These are phyloP conservation scores for Heliamphora exappendiculata DNA, from an alignment of 148 eudicot species.

Conservation along the genomic window DNA sequence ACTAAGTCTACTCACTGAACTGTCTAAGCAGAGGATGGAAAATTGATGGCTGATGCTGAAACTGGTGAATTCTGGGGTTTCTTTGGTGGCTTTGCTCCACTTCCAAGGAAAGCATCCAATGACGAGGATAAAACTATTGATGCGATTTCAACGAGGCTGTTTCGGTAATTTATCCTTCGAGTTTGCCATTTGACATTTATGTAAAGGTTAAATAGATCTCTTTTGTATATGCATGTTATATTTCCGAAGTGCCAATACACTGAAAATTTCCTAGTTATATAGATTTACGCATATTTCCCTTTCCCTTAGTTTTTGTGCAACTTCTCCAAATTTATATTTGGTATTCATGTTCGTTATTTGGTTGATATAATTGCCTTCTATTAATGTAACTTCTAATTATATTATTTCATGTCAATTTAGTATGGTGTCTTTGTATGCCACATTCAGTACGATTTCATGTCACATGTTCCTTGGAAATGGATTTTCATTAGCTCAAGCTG, in stretches of 20 bases:
- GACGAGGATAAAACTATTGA: constrained; percentile 39
- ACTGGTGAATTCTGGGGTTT: constrained; percentile 98
- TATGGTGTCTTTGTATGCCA: neutral
- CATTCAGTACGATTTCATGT: no score
- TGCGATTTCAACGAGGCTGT: constrained; percentile 51
- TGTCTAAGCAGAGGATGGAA: constrained; percentile 73
- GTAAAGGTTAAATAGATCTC: neutral
- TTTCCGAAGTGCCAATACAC: neutral
- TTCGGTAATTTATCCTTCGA: constrained; percentile 34
- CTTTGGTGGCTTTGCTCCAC: constrained; percentile 99
- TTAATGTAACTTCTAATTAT: neutral
- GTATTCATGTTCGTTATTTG: neutral
- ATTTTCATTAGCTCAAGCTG: neutral
- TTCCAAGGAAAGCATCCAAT: constrained; percentile 71
- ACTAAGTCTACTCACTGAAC: constrained; percentile 2
- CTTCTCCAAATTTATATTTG: constrained; percentile 4
- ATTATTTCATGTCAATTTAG: neutral
- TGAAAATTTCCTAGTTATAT: neutral
- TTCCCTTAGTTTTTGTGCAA: neutral
- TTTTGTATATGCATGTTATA: neutral
- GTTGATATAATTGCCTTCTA: neutral
- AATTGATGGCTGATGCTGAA: constrained; percentile 89
- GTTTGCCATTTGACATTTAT: neutral
- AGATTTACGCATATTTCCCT: neutral
- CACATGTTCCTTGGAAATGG: neutral